These are phyloP conservation scores for Penicillium brasilianum DNA, from an alignment of 2,329 filamentous ascomycete species.

Conservation along the genomic window DNA sequence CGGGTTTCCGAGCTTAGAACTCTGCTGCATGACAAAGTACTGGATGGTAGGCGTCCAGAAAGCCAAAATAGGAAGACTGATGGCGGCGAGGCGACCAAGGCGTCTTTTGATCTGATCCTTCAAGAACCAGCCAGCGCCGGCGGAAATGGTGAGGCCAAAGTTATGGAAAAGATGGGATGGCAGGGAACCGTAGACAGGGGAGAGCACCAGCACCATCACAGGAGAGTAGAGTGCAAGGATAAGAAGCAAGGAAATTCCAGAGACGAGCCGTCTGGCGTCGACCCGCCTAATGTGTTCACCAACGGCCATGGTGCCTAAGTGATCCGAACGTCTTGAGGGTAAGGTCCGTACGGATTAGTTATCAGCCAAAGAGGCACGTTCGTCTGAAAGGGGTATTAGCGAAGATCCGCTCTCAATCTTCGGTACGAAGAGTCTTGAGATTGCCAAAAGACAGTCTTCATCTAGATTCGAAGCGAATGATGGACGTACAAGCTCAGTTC, in stretches of 20 bases:
- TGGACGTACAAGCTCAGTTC: constrained; percentile 29
- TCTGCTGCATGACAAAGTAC: constrained; percentile 70
- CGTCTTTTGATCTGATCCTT: constrained; percentile 60
- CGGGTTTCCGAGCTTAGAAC: constrained; percentile 67
- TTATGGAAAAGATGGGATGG: constrained; percentile 75
- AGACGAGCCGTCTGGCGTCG: constrained; percentile 34
- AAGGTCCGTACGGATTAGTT: constrained; percentile 8
- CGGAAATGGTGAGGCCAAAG: constrained; percentile 67
- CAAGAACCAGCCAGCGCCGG: constrained; percentile 73
- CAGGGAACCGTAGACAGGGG: constrained; percentile 87
- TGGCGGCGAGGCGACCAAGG: constrained; percentile 53
- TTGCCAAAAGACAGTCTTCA: no score
- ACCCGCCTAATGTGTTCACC: constrained; percentile 32
- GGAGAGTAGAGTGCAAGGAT: constrained; percentile 49
- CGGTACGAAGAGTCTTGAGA: background rate
- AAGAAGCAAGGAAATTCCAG: constrained; percentile 41
- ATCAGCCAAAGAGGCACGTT: constrained; percentile 12
- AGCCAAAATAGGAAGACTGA: constrained; percentile 73
- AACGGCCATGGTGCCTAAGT: constrained; percentile 34
- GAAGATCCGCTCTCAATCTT: background rate
- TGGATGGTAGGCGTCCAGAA: constrained; percentile 76
- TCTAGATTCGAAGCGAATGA: background rate
- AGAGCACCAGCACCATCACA: constrained; percentile 69
- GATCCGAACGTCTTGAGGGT: constrained; percentile 10
- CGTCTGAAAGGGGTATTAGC: constrained; percentile 17